phyloP scores from a whole-genome alignment of 1,284 basidiomycete species.

The Cystobasidium slooffiae region DNA sequence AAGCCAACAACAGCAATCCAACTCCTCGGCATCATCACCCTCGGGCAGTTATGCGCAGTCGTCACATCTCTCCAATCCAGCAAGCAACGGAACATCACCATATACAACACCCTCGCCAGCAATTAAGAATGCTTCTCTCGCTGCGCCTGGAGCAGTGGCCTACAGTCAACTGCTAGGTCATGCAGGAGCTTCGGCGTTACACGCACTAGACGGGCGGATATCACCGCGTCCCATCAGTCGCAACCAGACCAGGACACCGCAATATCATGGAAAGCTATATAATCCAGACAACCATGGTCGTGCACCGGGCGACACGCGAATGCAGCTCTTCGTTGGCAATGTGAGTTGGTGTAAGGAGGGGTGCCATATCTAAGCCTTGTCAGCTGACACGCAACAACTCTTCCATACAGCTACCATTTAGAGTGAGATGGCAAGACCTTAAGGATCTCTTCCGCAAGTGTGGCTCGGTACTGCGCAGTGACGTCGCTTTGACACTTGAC shows the following conservation, averaged over 20 bases:
- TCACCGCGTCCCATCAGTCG: slow-evolving; percentile 31
- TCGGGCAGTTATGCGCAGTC: background rate
- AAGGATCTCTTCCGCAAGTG: slow-evolving; percentile 95
- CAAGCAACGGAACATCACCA: background rate
- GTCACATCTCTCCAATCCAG: background rate
- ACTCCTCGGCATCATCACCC: slow-evolving; percentile 1
- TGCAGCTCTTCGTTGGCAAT: slow-evolving; percentile 43
- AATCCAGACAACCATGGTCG: background rate
- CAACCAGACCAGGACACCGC: slow-evolving; percentile 14
- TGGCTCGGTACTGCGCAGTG: slow-evolving; percentile 89
- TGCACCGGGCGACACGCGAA: slow-evolving; percentile 16
- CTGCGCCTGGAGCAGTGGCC: slow-evolving; percentile 1
- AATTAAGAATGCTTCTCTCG: slow-evolving; percentile 1
- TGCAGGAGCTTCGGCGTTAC: background rate
- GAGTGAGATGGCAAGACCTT: slow-evolving; percentile 97
- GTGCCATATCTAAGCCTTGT: background rate
- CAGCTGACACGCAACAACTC: background rate
- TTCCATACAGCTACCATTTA: slow-evolving; percentile 75
- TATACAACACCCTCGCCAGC: background rate
- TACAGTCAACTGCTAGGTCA: background rate
- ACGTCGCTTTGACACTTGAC: slow-evolving; percentile 63
- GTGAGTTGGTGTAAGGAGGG: background rate
- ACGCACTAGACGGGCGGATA: background rate
- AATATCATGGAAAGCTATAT: background rate
- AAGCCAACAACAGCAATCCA: background rate